Base-by-base conservation (phyloP, 805 yeast species). In the Saccharomycopsis sp. region DNA sequence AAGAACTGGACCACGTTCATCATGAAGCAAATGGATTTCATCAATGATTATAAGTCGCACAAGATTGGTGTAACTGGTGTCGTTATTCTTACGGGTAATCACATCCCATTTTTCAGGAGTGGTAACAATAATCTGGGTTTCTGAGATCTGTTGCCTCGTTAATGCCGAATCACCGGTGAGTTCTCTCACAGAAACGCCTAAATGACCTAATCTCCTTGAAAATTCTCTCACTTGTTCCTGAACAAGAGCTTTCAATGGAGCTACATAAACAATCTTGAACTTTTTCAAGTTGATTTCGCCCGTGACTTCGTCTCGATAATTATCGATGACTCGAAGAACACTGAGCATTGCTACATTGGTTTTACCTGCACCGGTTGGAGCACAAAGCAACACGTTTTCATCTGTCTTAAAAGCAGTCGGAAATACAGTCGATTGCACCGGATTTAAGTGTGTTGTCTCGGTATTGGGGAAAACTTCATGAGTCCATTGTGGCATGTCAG, bases 101-200 rank as follows among this genome's bases (percentile, higher is more conserved):
- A 94, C 89, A 73, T 94, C 98, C 98, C 98, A 93, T 68, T 92
- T 93, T 68, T 94, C 99, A 0, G 98, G 98, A 0, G 99, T 93
- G 0, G 97, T 89, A 1, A 93, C 96, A 54, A 93, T 73, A 3
- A 93, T 72, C 65, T 93, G 97, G 0, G 97, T 87, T 51, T 84
- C 84, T 1, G 79, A 71, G 34, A 93, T 84, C 69, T 93, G 96
- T 61, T 81, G 83, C 64, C 82, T 85, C 1, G 91, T 84, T 59
- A 93, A 72, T 55, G 84, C 82, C 8, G 90, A 81, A 66, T 93
- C 99, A 67, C 98, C 99, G 1, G 97, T 90, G 58, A 93, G 76
- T 70, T 93, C 98, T 54, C 83, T 85, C 1, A 92, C 97, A 3
- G 72, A 78, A 2, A 90, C 74, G 0, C 91, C 94, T 61, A 79